Evolutionary conservation across 805 yeast species (phyloP).

Genomic region (Saccharomycopsis javanensis): DNA sequence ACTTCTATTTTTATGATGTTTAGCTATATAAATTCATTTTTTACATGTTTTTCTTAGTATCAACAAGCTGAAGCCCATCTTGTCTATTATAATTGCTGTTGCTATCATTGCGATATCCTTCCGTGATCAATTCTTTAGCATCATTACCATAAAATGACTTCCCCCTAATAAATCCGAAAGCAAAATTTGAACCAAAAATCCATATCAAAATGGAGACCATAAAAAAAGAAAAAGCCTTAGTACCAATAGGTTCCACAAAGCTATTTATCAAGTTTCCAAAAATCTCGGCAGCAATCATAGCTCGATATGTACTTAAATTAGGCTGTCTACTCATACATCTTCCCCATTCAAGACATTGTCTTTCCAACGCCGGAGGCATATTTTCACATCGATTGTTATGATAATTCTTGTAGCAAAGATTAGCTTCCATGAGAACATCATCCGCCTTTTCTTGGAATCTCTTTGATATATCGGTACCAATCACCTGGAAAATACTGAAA

Average conservation of each 20-base stretch:
- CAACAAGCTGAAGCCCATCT: neutral
- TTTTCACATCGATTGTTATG: constrained; percentile 47
- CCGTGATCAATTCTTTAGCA: neutral
- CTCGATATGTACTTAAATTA: constrained; percentile 34
- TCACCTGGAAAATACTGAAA: constrained; percentile 35
- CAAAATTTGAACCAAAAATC: constrained; percentile 51
- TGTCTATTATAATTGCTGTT: neutral
- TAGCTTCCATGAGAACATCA: constrained; percentile 41
- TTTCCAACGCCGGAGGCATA: constrained; percentile 49
- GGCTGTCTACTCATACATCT: constrained; percentile 57
- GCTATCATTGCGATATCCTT: neutral
- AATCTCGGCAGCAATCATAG: constrained; percentile 51
- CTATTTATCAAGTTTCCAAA: constrained; percentile 54
- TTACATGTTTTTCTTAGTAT: neutral
- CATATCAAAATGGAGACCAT: constrained; percentile 24
- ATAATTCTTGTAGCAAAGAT: constrained; percentile 43
- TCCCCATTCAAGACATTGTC: constrained; percentile 51
- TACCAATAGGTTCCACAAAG: constrained; percentile 57
- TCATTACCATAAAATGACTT: constrained; percentile 30
- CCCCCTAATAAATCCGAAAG: constrained; percentile 58
- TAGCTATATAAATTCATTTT: neutral
- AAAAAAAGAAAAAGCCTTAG: constrained; percentile 36
- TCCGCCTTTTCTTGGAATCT: constrained; percentile 40
- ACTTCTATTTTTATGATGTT: no score
- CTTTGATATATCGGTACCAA: constrained; percentile 44